Percentiles rank a stretch among this genome's conserved stretches.
phyloP scores from a whole-genome alignment of 225 moss, liverwort and hornwort genomes.

The Pseudisothecium myosuroides region DNA sequence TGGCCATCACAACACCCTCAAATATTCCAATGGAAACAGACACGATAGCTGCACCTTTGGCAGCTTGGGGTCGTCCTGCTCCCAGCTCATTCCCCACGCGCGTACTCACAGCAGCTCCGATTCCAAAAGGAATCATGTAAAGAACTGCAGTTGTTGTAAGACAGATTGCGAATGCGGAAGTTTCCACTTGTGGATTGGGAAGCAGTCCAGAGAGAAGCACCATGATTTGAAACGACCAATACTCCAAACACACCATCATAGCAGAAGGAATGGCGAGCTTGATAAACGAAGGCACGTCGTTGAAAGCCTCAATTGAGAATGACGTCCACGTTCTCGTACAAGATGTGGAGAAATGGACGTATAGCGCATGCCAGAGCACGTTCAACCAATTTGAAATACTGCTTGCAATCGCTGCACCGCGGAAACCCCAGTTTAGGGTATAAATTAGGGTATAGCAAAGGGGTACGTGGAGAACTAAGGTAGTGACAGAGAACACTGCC shows the following conservation, averaged over 20 bases:
- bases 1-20: slow-evolving; percentile 25
- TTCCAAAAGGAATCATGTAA: slow-evolving; percentile 47
- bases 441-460: slow-evolving; percentile 49
- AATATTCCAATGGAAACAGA: slow-evolving; percentile 9
- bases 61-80: slow-evolving; percentile 43
- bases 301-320: slow-evolving; percentile 42
- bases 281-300: slow-evolving; percentile 36
- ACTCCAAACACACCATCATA: slow-evolving; percentile 67
- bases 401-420: slow-evolving; percentile 57
- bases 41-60: slow-evolving; percentile 34
- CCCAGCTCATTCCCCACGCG: slow-evolving; percentile 75
- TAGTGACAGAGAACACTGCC: slow-evolving; percentile 33
- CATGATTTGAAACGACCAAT: slow-evolving; percentile 53
- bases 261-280: slow-evolving; percentile 52
- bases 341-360: slow-evolving; percentile 20
- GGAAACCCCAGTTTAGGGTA: slow-evolving; percentile 37
- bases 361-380: slow-evolving; percentile 19
- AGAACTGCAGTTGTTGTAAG: slow-evolving; percentile 18
- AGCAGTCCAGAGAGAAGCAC: slow-evolving; percentile 58
- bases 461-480: slow-evolving; percentile 37
- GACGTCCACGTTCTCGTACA: slow-evolving; percentile 52
- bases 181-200: slow-evolving; percentile 60
- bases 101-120: slow-evolving; percentile 49
- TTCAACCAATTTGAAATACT: slow-evolving; percentile 51
- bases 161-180: slow-evolving; percentile 50